Percentiles rank a stretch among this genome's conserved stretches.
These are phyloP conservation scores for Nannizziopsis arthrosporioides DNA, from an alignment of 2,329 filamentous ascomycete species.

Conservation along the genomic window DNA sequence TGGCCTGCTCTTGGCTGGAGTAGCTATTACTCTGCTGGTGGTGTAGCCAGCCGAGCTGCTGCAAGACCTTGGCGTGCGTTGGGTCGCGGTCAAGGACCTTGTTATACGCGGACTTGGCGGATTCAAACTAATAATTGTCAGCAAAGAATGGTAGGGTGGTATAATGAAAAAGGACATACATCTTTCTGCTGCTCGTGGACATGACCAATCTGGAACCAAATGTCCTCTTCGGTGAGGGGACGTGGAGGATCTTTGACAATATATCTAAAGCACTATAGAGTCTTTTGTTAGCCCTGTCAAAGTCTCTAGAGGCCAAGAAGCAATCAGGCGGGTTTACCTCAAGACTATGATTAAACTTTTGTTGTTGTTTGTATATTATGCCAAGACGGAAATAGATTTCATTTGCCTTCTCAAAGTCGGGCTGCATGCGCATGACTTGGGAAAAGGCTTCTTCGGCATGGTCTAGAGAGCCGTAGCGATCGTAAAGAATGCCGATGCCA, in stretches of 20 bases:
- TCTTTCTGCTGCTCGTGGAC: slow-evolving; percentile 99
- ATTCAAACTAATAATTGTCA: slow-evolving; percentile 61
- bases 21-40: slow-evolving; percentile 92
- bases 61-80: slow-evolving; percentile 92
- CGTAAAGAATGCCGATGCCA: slow-evolving; percentile 93
- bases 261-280: slow-evolving; percentile 81
- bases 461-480: slow-evolving; percentile 88
- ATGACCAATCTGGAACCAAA: slow-evolving; percentile 99
- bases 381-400: slow-evolving; percentile 97
- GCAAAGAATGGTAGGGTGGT: not conserved
- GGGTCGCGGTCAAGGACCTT: slow-evolving; percentile 89
- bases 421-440: slow-evolving; percentile 97
- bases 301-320: too few relatives aligned
- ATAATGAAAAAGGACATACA: slow-evolving; percentile 46
- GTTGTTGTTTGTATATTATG: slow-evolving; percentile 99
- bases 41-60: slow-evolving; percentile 94
- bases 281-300: slow-evolving; percentile 10
- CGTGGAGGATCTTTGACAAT: slow-evolving; percentile 88
- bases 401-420: slow-evolving; percentile 94
- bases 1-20: slow-evolving; percentile 85
- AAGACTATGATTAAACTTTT: slow-evolving; percentile 82
- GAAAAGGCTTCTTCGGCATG: slow-evolving; percentile 97
- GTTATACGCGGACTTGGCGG: slow-evolving; percentile 81
- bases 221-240: slow-evolving; percentile 90
- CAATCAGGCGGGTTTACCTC: slow-evolving; percentile 50